Percentiles rank a stretch among this genome's conserved stretches.
phyloP scores from a whole-genome alignment of 169 alveolate genomes.

The Plasmodium chabaudi region DNA sequence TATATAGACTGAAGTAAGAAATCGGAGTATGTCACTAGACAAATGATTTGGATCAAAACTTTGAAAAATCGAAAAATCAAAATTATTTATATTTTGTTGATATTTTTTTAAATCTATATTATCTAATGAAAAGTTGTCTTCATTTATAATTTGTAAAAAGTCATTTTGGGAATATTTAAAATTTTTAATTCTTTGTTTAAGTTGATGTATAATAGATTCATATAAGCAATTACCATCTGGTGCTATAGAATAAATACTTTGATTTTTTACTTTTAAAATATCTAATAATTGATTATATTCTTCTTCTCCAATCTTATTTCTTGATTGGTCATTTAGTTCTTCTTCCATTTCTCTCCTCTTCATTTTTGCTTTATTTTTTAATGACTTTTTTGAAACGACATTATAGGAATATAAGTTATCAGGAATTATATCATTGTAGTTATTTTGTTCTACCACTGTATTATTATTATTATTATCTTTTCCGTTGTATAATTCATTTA shows the following conservation, averaged over 20 bases:
- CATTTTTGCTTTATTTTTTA: slow-evolving; percentile 48
- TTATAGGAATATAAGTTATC: slow-evolving; percentile 26
- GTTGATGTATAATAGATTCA: slow-evolving; percentile 71
- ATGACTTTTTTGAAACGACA: slow-evolving; percentile 33
- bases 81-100: slow-evolving; percentile 15
- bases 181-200: slow-evolving; percentile 28
- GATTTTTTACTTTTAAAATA: slow-evolving; percentile 23
- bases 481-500: slow-evolving; percentile 43
- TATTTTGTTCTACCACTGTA: neutral
- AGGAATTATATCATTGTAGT: neutral
- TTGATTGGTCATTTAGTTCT: slow-evolving; percentile 32
- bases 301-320: slow-evolving; percentile 34
- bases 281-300: slow-evolving; percentile 44
- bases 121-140: slow-evolving; percentile 34
- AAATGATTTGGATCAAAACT: slow-evolving; percentile 40
- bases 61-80: slow-evolving; percentile 40
- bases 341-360: slow-evolving; percentile 39
- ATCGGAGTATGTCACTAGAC: slow-evolving; percentile 34
- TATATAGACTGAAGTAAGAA: slow-evolving; percentile 36
- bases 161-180: slow-evolving; percentile 15
- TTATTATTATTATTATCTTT: neutral
- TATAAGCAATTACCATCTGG: slow-evolving; percentile 74
- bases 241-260: slow-evolving; percentile 53
- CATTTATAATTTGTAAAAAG: slow-evolving; percentile 29
- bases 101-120: slow-evolving; percentile 47